Conservation (phyloP, 2,329 filamentous ascomycete genomes). For the Macroventuria anomochaeta region DNA sequence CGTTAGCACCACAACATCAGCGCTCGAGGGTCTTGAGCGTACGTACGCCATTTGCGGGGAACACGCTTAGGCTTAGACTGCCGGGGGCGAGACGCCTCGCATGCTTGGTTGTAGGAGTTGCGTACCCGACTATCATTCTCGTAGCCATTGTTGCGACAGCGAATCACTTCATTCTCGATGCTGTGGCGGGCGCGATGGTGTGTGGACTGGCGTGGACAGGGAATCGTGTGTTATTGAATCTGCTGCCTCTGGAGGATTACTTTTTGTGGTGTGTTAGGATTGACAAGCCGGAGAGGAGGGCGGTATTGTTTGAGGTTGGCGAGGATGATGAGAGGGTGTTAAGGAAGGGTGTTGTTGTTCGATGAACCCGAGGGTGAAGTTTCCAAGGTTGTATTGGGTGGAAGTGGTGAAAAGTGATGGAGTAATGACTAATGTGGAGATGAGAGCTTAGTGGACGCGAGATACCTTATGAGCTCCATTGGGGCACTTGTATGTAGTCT, state of each 20-base stretch:
- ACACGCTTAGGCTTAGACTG: slow-evolving; percentile 47
- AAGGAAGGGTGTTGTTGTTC: slow-evolving; percentile 26
- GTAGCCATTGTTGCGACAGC: slow-evolving; percentile 73
- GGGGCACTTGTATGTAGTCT: background rate
- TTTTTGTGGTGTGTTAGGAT: slow-evolving; percentile 68
- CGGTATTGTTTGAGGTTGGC: slow-evolving; percentile 25
- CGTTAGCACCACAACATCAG: slow-evolving; percentile 62
- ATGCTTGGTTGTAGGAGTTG: slow-evolving; percentile 61
- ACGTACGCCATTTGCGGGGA: slow-evolving; percentile 34
- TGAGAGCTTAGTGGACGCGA: background rate
- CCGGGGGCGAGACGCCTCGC: slow-evolving; percentile 60
- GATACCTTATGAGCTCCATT: slow-evolving; percentile 3
- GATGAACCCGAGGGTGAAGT: background rate
- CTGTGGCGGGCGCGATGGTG: slow-evolving; percentile 70
- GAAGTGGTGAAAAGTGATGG: background rate
- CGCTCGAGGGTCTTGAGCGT: slow-evolving; percentile 48
- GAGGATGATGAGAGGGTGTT: slow-evolving; percentile 31
- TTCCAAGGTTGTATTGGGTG: background rate
- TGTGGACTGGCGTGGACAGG: slow-evolving; percentile 68
- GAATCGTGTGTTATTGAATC: slow-evolving; percentile 64
- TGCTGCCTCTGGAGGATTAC: slow-evolving; percentile 71
- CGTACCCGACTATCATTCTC: slow-evolving; percentile 70
- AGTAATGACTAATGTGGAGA: slow-evolving; percentile 3
- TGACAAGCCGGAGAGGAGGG: slow-evolving; percentile 63
- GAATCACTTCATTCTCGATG: slow-evolving; percentile 76